These are phyloP conservation scores for Starmerella davenportii DNA, from an alignment of 805 yeast genomes.

Conservation along the genomic window DNA sequence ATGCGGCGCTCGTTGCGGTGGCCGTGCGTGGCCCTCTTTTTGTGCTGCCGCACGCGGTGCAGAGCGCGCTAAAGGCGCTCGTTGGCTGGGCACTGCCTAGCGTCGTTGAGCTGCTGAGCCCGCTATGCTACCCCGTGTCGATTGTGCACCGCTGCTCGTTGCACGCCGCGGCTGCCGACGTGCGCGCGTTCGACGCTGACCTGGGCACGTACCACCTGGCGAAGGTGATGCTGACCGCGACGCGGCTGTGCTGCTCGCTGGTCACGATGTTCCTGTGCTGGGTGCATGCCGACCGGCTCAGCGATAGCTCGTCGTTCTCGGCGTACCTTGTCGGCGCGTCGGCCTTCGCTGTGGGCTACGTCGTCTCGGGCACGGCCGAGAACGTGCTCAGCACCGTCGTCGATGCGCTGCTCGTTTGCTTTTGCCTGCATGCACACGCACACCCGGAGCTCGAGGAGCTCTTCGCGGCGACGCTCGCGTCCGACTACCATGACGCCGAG, in stretches of 20 bases:
- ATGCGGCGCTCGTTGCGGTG: constrained; percentile 21
- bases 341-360: constrained; percentile 27
- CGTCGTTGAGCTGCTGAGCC: constrained; percentile 17
- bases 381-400: constrained; percentile 25
- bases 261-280: constrained; percentile 25
- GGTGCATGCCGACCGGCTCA: constrained; percentile 25
- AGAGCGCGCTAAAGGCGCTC: constrained; percentile 16
- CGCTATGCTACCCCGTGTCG: constrained; percentile 25
- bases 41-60: constrained; percentile 21
- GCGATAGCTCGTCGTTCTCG: constrained; percentile 23
- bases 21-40: constrained; percentile 23
- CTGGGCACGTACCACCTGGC: constrained; percentile 20
- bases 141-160: constrained; percentile 23
- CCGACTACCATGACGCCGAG: not conserved
- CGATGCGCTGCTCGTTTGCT: constrained; percentile 24
- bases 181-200: not conserved
- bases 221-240: constrained; percentile 24
- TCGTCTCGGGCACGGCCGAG: constrained; percentile 28
- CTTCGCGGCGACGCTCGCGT: constrained; percentile 2
- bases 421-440: constrained; percentile 21
- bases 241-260: constrained; percentile 24
- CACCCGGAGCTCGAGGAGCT: constrained; percentile 22
- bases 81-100: constrained; percentile 18
- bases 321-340: constrained; percentile 27
- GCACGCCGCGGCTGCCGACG: constrained; percentile 18